These are phyloP conservation scores for Trichophyton verrucosum DNA, from an alignment of 2,329 filamentous ascomycete species.

Conservation along the genomic window DNA sequence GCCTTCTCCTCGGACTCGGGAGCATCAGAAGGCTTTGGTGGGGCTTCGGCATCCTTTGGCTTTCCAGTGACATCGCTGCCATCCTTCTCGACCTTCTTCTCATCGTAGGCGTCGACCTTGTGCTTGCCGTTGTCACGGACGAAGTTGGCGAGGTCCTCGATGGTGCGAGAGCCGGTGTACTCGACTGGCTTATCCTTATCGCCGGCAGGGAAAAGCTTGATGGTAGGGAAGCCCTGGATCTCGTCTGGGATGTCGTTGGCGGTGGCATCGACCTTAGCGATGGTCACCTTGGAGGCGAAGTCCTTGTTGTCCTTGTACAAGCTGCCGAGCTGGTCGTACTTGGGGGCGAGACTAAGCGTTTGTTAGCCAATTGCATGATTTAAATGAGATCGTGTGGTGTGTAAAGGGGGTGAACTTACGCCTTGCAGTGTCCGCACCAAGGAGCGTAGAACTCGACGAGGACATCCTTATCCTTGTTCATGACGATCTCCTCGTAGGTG, in stretches of 20 bases:
- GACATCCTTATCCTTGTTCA: slow-evolving; percentile 92
- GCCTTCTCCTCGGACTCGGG: slow-evolving; percentile 14
- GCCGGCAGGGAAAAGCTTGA: slow-evolving; percentile 93
- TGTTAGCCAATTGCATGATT: neutral
- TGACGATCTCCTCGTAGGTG: slow-evolving; percentile 81
- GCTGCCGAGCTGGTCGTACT: slow-evolving; percentile 52
- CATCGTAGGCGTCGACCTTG: slow-evolving; percentile 55
- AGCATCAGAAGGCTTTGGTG: slow-evolving; percentile 13
- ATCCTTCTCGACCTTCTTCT: slow-evolving; percentile 44
- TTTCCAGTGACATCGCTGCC: slow-evolving; percentile 20
- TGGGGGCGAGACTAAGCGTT: slow-evolving; percentile 44
- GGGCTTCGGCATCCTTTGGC: slow-evolving; percentile 10
- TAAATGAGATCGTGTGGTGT: neutral
- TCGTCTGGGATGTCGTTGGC: slow-evolving; percentile 93
- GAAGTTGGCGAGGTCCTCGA: slow-evolving; percentile 86
- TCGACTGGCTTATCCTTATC: slow-evolving; percentile 73
- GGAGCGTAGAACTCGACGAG: slow-evolving; percentile 97
- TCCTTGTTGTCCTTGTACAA: slow-evolving; percentile 42
- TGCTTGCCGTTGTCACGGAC: slow-evolving; percentile 91
- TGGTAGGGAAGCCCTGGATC: slow-evolving; percentile 95
- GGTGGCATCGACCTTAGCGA: slow-evolving; percentile 91
- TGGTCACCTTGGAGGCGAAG: slow-evolving; percentile 47
- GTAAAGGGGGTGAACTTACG: slow-evolving; percentile 30
- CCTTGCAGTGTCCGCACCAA: slow-evolving; percentile 60
- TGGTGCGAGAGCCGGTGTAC: slow-evolving; percentile 75